Evolutionary conservation across 2,329 filamentous ascomycete genomes (phyloP).

Genomic region (Colletotrichum caudatum): DNA sequence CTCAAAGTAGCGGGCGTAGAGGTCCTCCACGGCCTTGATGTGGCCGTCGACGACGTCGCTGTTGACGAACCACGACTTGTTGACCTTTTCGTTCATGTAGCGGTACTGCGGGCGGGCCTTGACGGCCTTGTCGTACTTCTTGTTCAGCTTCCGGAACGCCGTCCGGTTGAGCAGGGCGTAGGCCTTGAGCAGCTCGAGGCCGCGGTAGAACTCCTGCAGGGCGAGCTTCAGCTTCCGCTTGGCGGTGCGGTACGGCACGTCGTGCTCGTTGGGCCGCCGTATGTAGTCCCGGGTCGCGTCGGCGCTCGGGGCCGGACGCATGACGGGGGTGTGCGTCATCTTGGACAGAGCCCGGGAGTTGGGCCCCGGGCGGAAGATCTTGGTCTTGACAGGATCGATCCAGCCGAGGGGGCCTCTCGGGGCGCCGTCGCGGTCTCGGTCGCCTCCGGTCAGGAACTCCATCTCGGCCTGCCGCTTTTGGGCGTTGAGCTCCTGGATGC

Average conservation of each 20-base stretch:
- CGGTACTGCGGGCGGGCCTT: conserved; percentile 80
- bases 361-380: conserved; percentile 67
- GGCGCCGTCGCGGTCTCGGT: conserved; percentile 47
- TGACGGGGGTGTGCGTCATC: conserved; percentile 65
- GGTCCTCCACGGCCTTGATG: conserved; percentile 84
- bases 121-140: conserved; percentile 96
- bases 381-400: conserved; percentile 66
- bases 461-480: conserved; percentile 53
- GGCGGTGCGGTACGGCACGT: conserved; percentile 85
- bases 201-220: conserved; percentile 91
- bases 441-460: conserved; percentile 43
- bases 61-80: conserved; percentile 89
- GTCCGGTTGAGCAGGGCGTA: conserved; percentile 92
- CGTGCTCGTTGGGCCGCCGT: conserved; percentile 63
- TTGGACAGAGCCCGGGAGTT: conserved; percentile 70
- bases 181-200: conserved; percentile 90
- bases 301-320: conserved; percentile 47
- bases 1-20: conserved; percentile 96
- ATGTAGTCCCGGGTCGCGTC: conserved; percentile 63
- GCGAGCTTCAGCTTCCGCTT: conserved; percentile 94
- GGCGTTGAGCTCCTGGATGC: conserved; percentile 76
- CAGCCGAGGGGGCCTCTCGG: conserved; percentile 50
- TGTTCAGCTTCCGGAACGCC: conserved; percentile 97
- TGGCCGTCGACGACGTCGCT: conserved; percentile 86
- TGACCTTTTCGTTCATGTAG: conserved; percentile 93